Evolutionary conservation across 2,329 filamentous ascomycete genomes (phyloP), one percentile per base, ranked within the genome.

Genomic region (Amauroascus verrucosus): DNA sequence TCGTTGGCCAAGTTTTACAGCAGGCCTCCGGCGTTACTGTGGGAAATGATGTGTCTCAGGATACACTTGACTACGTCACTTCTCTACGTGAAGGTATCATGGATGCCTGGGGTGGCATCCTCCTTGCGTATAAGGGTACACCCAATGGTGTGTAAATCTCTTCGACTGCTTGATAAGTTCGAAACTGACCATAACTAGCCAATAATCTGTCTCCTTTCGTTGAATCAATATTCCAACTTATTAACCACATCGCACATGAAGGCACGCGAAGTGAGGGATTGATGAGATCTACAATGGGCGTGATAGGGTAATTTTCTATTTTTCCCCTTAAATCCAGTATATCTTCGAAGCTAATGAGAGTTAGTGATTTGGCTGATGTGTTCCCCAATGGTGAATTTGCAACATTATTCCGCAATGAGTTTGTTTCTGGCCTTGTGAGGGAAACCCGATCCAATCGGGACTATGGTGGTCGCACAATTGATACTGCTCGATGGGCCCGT

Each of bases 81-180:
- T 95, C 90, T 18, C 79, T 98, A 47, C 85, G 93, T 51, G 94
- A 98, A 68, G 93, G 91, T 62, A 97, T 98, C 61, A 95, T 97
- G 85, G 93, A 98, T 77, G 93, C 93, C 32, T 98, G 94, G 90
- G 89, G 90, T 64, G 93, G 93, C 61, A 93, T 95, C 60, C 89
- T 98, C 66, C 83, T 91, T 68, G 89, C 93, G 51, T 89, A 97
- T 85, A 95, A 93, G 76, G 73, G 78, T 49, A 87, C 65, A 30
- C 62, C 68, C 51, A 66, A 72, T 55, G 66, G 70, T 72, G 63
- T 54, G 67, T 59, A 48, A n/a, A 35, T 5, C 22, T 13, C 24
- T 3, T 6, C 5, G 37, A 4, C 24, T 8, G 6, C 11, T 24
- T 22, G 11, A 16, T 46, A 13, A 45, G 6, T 22, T 18, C 8